Percentiles rank a stretch among this genome's conserved stretches.
These are phyloP conservation scores for Colletotrichum lupini DNA, from an alignment of 2,329 filamentous ascomycete genomes.

Conservation along the genomic window DNA sequence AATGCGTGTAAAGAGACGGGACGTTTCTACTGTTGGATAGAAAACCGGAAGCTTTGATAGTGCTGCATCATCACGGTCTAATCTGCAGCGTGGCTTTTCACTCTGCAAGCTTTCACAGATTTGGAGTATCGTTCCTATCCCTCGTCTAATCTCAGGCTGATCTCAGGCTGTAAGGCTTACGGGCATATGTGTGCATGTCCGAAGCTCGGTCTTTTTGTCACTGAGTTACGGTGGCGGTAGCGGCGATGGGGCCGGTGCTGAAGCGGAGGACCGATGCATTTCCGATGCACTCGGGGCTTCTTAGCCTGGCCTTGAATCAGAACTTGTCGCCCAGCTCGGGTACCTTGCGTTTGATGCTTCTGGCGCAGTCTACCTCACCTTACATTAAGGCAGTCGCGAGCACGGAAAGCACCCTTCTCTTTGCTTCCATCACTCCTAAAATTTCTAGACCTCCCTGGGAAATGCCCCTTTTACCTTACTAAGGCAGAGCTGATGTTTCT, in stretches of 20 bases:
- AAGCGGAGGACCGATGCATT: conserved; percentile 13
- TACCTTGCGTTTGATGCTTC: background rate
- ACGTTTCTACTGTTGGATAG: background rate
- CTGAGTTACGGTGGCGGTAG: background rate
- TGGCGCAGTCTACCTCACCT: too few relatives aligned
- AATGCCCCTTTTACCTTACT: background rate
- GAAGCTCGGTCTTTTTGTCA: background rate
- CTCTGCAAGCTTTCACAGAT: too few relatives aligned
- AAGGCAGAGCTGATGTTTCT: background rate
- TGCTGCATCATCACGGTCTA: conserved; percentile 15
- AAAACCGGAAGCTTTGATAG: conserved; percentile 7
- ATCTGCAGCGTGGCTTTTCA: background rate
- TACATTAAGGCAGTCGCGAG: too few relatives aligned
- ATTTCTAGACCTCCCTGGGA: background rate
- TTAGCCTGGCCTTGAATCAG: background rate
- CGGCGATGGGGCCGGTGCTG: background rate
- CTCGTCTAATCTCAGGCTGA: background rate
- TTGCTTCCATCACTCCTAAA: background rate
- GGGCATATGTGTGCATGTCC: background rate
- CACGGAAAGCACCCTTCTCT: background rate
- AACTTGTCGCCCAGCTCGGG: background rate
- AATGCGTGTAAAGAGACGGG: background rate
- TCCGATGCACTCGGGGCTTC: conserved; percentile 11
- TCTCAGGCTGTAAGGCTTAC: background rate
- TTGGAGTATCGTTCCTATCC: too few relatives aligned